These are phyloP conservation scores for Entelexis paramagnoliae DNA, from an alignment of 1,139 yeast species.

Conservation along the genomic window DNA sequence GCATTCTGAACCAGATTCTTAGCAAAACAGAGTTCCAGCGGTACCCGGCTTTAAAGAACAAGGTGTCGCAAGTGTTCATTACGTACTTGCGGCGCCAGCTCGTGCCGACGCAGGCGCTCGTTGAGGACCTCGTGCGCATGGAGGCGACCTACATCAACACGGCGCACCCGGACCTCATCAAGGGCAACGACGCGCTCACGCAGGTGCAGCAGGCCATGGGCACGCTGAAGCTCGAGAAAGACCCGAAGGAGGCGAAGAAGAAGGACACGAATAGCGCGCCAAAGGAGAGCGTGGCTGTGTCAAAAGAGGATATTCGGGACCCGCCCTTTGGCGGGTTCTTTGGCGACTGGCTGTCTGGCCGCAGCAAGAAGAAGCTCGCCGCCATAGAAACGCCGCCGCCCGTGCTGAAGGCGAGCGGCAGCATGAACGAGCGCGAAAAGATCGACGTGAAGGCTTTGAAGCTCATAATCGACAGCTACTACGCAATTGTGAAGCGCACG, in stretches of 20 bases:
- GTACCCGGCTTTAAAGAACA: slow-evolving; percentile 83
- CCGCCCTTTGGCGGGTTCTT: slow-evolving; percentile 60
- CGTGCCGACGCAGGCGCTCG: slow-evolving; percentile 77
- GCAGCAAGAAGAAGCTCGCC: slow-evolving; percentile 85
- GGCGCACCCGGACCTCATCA: slow-evolving; percentile 91
- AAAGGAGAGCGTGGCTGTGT: slow-evolving; percentile 35
- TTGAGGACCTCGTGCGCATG: slow-evolving; percentile 65
- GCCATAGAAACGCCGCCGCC: slow-evolving; percentile 97
- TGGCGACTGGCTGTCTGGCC: slow-evolving; percentile 88
- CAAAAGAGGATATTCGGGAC: slow-evolving; percentile 25
- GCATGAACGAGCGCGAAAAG: slow-evolving; percentile 89
- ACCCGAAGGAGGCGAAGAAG: slow-evolving; percentile 1
- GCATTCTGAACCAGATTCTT: slow-evolving; percentile 80
- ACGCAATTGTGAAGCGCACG: slow-evolving; percentile 83
- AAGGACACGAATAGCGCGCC: slow-evolving; percentile 64
- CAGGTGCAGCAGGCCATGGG: slow-evolving; percentile 52
- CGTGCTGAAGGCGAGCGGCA: slow-evolving; percentile 84
- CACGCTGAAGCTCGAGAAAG: background rate
- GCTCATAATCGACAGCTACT: slow-evolving; percentile 79
- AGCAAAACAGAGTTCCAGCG: slow-evolving; percentile 74
- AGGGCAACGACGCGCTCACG: slow-evolving; percentile 91
- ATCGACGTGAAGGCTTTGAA: slow-evolving; percentile 96
- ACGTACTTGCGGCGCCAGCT: slow-evolving; percentile 71
- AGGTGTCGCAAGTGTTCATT: slow-evolving; percentile 68
- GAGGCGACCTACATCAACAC: slow-evolving; percentile 94